These are phyloP conservation scores for Lunasporangiospora selenospora DNA, from an alignment of 192 early-diverging fungal genomes.

Conservation along the genomic window DNA sequence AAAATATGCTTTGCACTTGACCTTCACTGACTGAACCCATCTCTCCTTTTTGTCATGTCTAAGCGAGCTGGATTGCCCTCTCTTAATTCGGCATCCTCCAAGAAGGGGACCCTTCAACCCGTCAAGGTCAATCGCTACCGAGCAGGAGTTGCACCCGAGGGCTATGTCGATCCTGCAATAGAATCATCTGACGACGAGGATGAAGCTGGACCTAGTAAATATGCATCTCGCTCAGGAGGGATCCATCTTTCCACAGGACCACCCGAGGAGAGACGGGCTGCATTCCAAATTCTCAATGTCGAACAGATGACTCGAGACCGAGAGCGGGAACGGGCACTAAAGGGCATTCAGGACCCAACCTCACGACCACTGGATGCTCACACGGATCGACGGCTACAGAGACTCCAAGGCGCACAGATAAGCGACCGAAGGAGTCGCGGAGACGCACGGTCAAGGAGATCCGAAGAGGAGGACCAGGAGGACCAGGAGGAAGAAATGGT, in stretches of 20 bases:
- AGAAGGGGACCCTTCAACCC: slow-evolving; percentile 41
- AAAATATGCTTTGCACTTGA: too few relatives aligned
- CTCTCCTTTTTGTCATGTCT: too few relatives aligned
- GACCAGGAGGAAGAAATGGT: slow-evolving; percentile 14
- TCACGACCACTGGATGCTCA: too few relatives aligned
- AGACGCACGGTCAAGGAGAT: slow-evolving; percentile 27
- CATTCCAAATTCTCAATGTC: slow-evolving; percentile 54
- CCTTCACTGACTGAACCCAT: too few relatives aligned
- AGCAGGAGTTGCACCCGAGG: slow-evolving; percentile 62
- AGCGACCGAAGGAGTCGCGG: slow-evolving; percentile 27
- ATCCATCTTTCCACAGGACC: slow-evolving; percentile 22
- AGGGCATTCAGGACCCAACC: too few relatives aligned
- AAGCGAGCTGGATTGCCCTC: slow-evolving; percentile 38
- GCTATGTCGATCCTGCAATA: slow-evolving; percentile 56
- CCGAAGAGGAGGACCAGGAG: slow-evolving; percentile 23
- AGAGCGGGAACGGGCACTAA: slow-evolving; percentile 2
- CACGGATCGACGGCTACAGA: slow-evolving; percentile 51
- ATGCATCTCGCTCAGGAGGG: slow-evolving; percentile 1
- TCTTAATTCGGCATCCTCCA: slow-evolving; percentile 21
- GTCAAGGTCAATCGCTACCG: slow-evolving; percentile 63
- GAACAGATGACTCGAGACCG: slow-evolving; percentile 47
- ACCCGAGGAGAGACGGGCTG: slow-evolving; percentile 46
- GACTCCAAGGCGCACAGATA: slow-evolving; percentile 51
- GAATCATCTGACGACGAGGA: slow-evolving; percentile 63
- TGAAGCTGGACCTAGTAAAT: slow-evolving; percentile 24